Base-by-base conservation (phyloP, 2,329 filamentous ascomycete species). In the Acephala macrosclerotiorum region DNA sequence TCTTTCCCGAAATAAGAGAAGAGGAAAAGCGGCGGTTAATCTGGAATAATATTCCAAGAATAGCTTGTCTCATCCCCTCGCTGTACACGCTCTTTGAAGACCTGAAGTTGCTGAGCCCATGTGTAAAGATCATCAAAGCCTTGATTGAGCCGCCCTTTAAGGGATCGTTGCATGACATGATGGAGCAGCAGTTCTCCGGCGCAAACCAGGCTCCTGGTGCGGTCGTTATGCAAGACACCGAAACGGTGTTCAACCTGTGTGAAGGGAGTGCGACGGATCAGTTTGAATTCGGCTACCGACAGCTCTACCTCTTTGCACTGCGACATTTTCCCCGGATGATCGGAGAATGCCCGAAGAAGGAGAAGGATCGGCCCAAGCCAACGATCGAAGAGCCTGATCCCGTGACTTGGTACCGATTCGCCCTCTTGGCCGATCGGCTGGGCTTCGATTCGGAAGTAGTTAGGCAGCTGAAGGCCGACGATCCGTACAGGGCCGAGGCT, bases 21-120 rank as follows among this genome's bases (percentile, higher is more conserved):
- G 29, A 33, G 29, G 29, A 33, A 33, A 33, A 33, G 29, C 29
- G 29, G 29, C 29, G 29, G 29, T 33, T 9, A 33, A 33, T 33
- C 29, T 33, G 29, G 29, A 33, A 33, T 33, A 33, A 33, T 33
- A 33, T 33, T 33, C 4, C 29, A 33, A 55, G n/a, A 35, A 63
- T 68, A 2, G 60, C 75, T n/a, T 60, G 59, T 36, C 66, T 80
- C 4, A 75, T 80, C 60, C 76, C 75, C 11, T 79, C 74, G 38
- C 73, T 80, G n/a, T 72, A 29, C 33, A 29, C 12, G 35, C 20
- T 57, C 29, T 35, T 55, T 18, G 49, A 16, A 18, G 12, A 29
- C 33, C 2, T 55, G 16, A 29, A 55, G 16, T 55, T 29, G 6
- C 12, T 55, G n/a, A 25, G 12, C 25, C 25, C 49, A 14, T 55